A percentile compares a stretch with the other conserved stretches of the same genome.
Evolutionary conservation across 1,284 basidiomycete genomes (phyloP).

Genomic region (Xerocomus nothofagi): DNA sequence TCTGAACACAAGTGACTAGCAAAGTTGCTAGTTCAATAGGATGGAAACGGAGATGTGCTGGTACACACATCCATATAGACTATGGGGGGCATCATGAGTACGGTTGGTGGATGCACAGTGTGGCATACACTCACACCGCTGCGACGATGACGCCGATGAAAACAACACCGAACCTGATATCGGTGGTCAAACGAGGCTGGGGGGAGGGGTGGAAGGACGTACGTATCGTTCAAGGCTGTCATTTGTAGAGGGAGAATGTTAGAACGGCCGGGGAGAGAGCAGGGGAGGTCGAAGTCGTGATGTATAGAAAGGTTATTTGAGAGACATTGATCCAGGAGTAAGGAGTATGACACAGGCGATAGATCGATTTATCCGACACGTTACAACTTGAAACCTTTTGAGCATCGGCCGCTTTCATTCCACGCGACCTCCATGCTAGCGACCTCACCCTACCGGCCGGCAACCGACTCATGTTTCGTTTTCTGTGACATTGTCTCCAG

Average conservation of each 20-base stretch:
- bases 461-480: background rate
- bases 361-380: background rate
- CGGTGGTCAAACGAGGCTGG: background rate
- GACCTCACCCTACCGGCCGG: background rate
- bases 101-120: background rate
- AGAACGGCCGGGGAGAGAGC: background rate
- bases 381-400: background rate
- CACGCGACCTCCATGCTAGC: background rate
- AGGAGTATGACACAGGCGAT: background rate
- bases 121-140: constrained; percentile 38
- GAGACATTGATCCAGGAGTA: no score
- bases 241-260: constrained; percentile 8
- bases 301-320: constrained; percentile 2
- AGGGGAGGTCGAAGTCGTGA: background rate
- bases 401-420: no score
- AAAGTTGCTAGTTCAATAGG: background rate
- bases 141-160: constrained; percentile 51
- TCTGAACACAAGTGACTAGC: constrained; percentile 55
- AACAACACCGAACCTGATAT: constrained; percentile 46
- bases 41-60: no score
- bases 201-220: background rate
- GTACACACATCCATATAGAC: constrained; percentile 52
- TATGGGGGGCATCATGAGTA: constrained; percentile 18
- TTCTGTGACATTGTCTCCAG: background rate
- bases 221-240: constrained; percentile 21